Evolutionary conservation across 352 stramenopile genomes (phyloP).

Genomic region (Globisporangium emineosum): DNA sequence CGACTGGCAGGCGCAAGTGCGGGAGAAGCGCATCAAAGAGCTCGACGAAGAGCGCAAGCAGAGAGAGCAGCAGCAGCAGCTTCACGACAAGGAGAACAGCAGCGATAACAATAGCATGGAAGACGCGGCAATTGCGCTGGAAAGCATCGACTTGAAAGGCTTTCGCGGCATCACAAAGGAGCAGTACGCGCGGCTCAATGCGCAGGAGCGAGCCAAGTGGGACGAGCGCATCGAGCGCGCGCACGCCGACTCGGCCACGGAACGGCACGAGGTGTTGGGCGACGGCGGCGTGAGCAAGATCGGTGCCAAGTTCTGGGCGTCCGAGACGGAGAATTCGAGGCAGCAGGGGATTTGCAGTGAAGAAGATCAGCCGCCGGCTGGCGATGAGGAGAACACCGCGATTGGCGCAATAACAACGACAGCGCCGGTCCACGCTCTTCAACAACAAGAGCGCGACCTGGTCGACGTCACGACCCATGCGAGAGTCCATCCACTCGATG

Average conservation of each 20-base stretch:
- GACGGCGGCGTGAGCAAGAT: slow-evolving; percentile 42
- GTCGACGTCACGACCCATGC: neutral
- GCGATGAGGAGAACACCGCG: neutral
- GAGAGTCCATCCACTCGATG: neutral
- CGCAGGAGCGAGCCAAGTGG: slow-evolving; percentile 48
- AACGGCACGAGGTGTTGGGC: slow-evolving; percentile 33
- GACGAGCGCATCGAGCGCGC: slow-evolving; percentile 55
- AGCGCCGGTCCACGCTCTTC: neutral
- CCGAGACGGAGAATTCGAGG: slow-evolving; percentile 10
- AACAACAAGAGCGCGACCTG: neutral
- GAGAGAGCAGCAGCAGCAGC: slow-evolving; percentile 25
- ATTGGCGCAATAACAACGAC: neutral
- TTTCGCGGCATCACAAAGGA: slow-evolving; percentile 67
- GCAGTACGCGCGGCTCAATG: slow-evolving; percentile 48
- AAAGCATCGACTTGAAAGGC: slow-evolving; percentile 36
- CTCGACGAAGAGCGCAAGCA: slow-evolving; percentile 38
- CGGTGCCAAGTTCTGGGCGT: slow-evolving; percentile 50
- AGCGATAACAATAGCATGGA: slow-evolving; percentile 1
- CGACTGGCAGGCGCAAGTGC: slow-evolving; percentile 71
- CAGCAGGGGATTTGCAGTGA: neutral
- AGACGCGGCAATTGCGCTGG: neutral
- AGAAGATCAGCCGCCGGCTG: neutral
- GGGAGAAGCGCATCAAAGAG: slow-evolving; percentile 56
- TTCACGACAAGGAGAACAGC: slow-evolving; percentile 28
- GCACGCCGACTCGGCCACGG: slow-evolving; percentile 36